Evolutionary conservation across 257 asterid genomes (phyloP).

Genomic region (Lycium ferocissimum): DNA sequence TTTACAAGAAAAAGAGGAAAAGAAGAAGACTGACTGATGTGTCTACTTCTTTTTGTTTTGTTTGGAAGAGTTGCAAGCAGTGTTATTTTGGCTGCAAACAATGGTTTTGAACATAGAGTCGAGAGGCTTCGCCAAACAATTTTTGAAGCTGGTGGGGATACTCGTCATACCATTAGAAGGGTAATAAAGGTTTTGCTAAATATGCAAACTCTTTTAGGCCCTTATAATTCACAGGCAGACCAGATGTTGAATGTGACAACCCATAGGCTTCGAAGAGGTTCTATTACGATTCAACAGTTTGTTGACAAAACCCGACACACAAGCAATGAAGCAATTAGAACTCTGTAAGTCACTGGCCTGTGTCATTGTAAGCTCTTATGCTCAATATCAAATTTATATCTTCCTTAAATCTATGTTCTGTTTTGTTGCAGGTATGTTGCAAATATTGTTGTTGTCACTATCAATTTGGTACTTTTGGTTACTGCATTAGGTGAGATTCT

Average conservation of each 20-base stretch:
- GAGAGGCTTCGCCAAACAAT: conserved; percentile 47
- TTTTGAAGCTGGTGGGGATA: conserved; percentile 47
- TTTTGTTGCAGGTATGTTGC: conserved; percentile 44
- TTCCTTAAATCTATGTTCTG: not conserved
- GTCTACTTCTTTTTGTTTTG: conserved; percentile 1
- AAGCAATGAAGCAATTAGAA: conserved; percentile 42
- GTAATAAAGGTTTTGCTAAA: conserved; percentile 43
- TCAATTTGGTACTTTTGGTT: conserved; percentile 50
- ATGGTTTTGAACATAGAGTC: conserved; percentile 42
- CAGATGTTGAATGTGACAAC: conserved; percentile 44
- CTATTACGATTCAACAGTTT: conserved; percentile 40
- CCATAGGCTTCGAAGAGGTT: conserved; percentile 47
- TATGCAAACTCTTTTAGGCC: conserved; percentile 47
- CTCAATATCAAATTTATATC: not conserved
- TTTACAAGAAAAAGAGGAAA: not conserved
- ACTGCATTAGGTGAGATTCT: conserved; percentile 56
- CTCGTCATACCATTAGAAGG: conserved; percentile 45
- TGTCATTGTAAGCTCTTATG: not conserved
- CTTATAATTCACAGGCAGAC: conserved; percentile 48
- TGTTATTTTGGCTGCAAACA: conserved; percentile 43
- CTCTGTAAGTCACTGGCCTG: not conserved
- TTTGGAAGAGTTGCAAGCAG: conserved; percentile 50
- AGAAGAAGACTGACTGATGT: not conserved
- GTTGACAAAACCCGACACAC: conserved; percentile 40
- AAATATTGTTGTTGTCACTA: conserved; percentile 48